Evolutionary conservation across 2,329 filamentous ascomycete genomes (phyloP), one percentile per base, ranked within the genome.

Genomic region (Saccharata proteae): DNA sequence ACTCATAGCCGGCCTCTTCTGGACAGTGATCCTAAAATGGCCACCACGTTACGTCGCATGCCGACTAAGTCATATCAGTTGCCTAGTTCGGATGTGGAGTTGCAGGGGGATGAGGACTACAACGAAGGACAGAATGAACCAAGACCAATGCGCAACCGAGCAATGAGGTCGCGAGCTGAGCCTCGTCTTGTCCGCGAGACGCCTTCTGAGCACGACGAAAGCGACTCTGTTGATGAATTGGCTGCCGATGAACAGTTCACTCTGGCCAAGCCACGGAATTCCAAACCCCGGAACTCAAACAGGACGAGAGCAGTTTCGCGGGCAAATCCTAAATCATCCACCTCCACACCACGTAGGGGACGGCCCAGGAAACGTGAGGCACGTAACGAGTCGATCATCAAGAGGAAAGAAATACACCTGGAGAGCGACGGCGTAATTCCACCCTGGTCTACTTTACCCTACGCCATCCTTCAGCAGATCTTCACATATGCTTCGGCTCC

Each of bases 381-480:
- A n/a, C n/a, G n/a, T n/a, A n/a, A n/a, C n/a, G n/a, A n/a, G n/a
- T n/a, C n/a, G n/a, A n/a, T n/a, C n/a, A n/a, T n/a, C n/a, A 22
- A n/a, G n/a, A n/a, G n/a, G n/a, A n/a, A n/a, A n/a, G n/a, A n/a
- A n/a, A 10, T 17, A 14, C 15, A 7, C 13, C 14, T 32, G 3
- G 34, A 36, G 14, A 43, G 33, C 14, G 43, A 44, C 26, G 44
- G 58, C 5, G 43, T 55, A 4, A 65, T 71, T 28, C 69, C 69
- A 10, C 55, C 65, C 22, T 80, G 71, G 71, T 59, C 64, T 35
- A 65, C 61, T 14, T 62, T 84, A 14, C 74, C 78, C 1, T 81
- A 84, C 43, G 67, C 75, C 26, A 65, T 83, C 11, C 73, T 85
- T 40, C 58, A 74, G 15, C 67, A 74, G 33, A 73, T 90, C 22